Base-by-base conservation (phyloP, 768 basidiomycete species). In the Rubroboletus pulcherrimus region DNA sequence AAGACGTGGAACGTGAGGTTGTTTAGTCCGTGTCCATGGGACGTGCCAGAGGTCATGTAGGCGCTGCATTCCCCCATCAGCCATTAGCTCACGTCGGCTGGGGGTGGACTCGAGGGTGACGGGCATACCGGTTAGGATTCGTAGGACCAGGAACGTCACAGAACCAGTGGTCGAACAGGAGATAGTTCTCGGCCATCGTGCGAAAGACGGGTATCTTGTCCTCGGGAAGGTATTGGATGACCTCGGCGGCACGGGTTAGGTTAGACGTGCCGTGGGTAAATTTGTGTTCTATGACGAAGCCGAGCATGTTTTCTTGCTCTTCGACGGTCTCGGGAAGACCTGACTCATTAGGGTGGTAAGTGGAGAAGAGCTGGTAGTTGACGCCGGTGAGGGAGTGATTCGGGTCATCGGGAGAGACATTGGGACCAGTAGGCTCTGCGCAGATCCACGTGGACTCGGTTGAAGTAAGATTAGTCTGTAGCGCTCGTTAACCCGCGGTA, bases 71-170 rank as follows among this genome's bases (percentile, higher is more conserved):
- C 12, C 6, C 15, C 26, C 38, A 10, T 34, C 6, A 34, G 17
- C 19, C 12, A 6, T 51, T 9, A 57, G 5, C n/a, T 30, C 43
- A 34, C 6, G 8, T n/a, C 7, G 24, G 15, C 17, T 34, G 7
- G 41, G 2, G 11, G 10, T 12, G 11, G 5, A 9, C 29, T 1
- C 4, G 5, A 38, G 0, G 34, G 9, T 7, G 9, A 35, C 0
- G 21, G 21, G 10, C 42, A 17, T 59, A 66, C 65, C 65, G 65
- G 53, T 66, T 66, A 6, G 65, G 65, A 31, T 66, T 67, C 0
- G 66, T 68, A 5, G 66, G 66, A 5, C 65, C 66, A 1, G 65
- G 66, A 3, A 66, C 65, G 26, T 66, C 66, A 17, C 61, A 65
- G 37, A 63, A 63, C 65, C 66, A 66, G 26, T 48, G 35, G 24